A percentile compares a stretch with the other conserved stretches of the same genome.
phyloP scores from a whole-genome alignment of 2,329 filamentous ascomycete genomes.

The Diplodia corticola region DNA sequence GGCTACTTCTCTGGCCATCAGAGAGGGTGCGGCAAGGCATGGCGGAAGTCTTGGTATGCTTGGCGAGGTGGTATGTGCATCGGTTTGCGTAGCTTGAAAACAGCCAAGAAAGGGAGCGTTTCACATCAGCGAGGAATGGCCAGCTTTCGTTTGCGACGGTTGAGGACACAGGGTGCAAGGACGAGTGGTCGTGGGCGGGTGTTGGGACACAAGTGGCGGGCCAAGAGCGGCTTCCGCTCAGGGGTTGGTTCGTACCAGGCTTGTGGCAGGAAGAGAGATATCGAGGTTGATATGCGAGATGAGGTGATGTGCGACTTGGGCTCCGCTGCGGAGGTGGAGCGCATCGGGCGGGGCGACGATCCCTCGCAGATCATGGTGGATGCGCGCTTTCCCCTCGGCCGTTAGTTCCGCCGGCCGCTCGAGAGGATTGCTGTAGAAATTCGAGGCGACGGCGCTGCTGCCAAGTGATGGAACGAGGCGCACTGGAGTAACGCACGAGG shows the following conservation, averaged over 20 bases:
- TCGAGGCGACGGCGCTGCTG: neutral
- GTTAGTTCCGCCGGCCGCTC: too few relatives aligned
- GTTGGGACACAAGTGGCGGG: neutral
- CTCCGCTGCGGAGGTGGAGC: slow-evolving; percentile 5
- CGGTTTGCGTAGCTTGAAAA: neutral
- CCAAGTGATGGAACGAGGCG: slow-evolving; percentile 11
- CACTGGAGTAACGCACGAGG: neutral
- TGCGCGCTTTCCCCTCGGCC: neutral
- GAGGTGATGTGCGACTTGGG: neutral
- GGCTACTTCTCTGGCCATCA: neutral
- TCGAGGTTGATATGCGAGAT: neutral
- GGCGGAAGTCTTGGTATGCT: slow-evolving; percentile 17
- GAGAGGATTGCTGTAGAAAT: neutral
- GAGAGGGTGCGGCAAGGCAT: neutral
- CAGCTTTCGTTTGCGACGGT: neutral
- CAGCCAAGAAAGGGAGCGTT: slow-evolving; percentile 12
- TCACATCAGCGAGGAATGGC: neutral
- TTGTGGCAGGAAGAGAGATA: neutral
- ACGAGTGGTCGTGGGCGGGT: neutral
- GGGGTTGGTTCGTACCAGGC: neutral
- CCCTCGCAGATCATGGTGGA: slow-evolving; percentile 15
- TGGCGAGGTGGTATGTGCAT: neutral
- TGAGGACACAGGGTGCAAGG: neutral
- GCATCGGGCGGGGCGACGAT: neutral
- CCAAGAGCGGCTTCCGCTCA: neutral